Evolutionary conservation across 2,329 filamentous ascomycete genomes (phyloP).

Genomic region (Claviceps spartinae): DNA sequence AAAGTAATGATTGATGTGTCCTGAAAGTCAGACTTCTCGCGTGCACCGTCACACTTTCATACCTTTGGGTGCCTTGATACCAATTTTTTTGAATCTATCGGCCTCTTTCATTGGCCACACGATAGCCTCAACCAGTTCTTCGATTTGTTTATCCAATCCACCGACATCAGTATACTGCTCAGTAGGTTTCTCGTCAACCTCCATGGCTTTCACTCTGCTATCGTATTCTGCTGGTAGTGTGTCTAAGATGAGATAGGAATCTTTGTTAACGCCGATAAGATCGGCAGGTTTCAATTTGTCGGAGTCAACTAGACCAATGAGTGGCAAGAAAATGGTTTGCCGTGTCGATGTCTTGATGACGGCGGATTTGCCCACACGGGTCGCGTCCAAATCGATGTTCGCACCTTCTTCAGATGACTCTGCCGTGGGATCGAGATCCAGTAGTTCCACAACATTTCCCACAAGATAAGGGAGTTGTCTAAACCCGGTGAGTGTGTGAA

Average conservation of each 20-base stretch:
- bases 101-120: constrained; percentile 99
- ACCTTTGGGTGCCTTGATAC: constrained; percentile 99
- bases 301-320: constrained; percentile 93
- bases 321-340: constrained; percentile 94
- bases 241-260: constrained; percentile 93
- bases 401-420: constrained; percentile 96
- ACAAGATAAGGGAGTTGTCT: constrained; percentile 97
- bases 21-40: background rate
- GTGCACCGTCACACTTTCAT: constrained; percentile 23
- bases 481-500: constrained; percentile 4
- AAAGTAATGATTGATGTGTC: background rate
- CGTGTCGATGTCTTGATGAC: constrained; percentile 98
- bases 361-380: constrained; percentile 90
- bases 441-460: constrained; percentile 92
- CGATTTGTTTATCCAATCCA: constrained; percentile 96
- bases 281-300: constrained; percentile 91
- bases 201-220: constrained; percentile 98
- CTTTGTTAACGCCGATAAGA: constrained; percentile 96
- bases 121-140: constrained; percentile 94
- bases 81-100: constrained; percentile 98
- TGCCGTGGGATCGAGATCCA: constrained; percentile 90
- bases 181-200: constrained; percentile 98
- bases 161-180: constrained; percentile 98
- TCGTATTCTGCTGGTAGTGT: constrained; percentile 96
- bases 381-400: constrained; percentile 96